These are phyloP conservation scores for Paulownia fortunei DNA, from an alignment of 257 asterid genomes.

Conservation along the genomic window DNA sequence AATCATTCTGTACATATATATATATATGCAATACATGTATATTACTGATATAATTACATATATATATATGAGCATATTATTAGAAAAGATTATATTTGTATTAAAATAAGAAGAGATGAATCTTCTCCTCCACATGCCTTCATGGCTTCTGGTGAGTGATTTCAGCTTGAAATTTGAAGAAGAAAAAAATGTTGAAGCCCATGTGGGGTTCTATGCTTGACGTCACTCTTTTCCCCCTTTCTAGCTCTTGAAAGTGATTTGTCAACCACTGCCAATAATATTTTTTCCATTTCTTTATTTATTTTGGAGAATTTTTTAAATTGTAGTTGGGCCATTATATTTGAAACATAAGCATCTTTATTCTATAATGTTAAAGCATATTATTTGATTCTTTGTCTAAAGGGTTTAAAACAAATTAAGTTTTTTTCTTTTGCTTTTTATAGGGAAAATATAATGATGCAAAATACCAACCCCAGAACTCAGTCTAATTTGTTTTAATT, in stretches of 20 bases:
- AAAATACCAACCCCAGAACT: too few relatives aligned
- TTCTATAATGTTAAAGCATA: too few relatives aligned
- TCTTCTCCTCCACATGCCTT: slow-evolving; percentile 69
- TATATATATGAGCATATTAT: slow-evolving; percentile 14
- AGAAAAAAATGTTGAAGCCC: slow-evolving; percentile 45
- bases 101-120: slow-evolving; percentile 42
- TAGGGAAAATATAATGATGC: too few relatives aligned
- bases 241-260: slow-evolving; percentile 58
- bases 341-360: background rate
- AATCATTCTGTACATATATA: background rate
- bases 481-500: background rate
- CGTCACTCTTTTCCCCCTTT: slow-evolving; percentile 49
- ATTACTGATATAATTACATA: background rate
- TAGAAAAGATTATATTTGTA: slow-evolving; percentile 13
- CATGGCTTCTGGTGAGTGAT: slow-evolving; percentile 37
- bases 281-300: background rate
- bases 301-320: background rate
- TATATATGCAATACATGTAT: background rate
- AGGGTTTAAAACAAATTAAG: too few relatives aligned
- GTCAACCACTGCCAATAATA: slow-evolving; percentile 50
- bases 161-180: slow-evolving; percentile 30
- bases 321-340: background rate
- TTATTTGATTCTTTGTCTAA: too few relatives aligned
- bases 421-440: too few relatives aligned
- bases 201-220: slow-evolving; percentile 67